Conservation (phyloP, 2,329 filamentous ascomycete genomes). For the Nakataea oryzae region DNA sequence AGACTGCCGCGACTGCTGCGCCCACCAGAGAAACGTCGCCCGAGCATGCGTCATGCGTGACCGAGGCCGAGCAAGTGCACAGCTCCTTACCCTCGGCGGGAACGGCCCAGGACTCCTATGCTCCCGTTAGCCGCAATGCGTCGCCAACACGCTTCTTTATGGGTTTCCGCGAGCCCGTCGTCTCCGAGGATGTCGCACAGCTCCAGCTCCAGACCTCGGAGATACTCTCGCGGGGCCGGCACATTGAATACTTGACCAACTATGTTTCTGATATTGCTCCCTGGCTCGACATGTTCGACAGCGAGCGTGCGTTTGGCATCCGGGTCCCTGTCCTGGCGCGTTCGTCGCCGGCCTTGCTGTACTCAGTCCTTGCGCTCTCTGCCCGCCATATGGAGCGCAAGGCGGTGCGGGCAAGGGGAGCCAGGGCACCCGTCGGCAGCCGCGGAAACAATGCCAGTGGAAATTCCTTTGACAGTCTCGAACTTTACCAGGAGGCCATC, state of each 20-base stretch:
- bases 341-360: constrained; percentile 32
- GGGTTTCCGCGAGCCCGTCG: background rate
- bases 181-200: constrained; percentile 4
- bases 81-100: background rate
- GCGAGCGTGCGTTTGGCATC: constrained; percentile 38
- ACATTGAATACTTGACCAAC: constrained; percentile 27
- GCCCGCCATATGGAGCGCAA: constrained; percentile 43
- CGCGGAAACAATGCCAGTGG: background rate
- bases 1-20: constrained; percentile 29
- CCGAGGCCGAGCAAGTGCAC: background rate
- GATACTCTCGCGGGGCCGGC: constrained; percentile 19
- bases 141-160: background rate
- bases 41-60: background rate
- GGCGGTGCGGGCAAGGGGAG: constrained; percentile 19
- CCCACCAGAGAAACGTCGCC: constrained; percentile 29
- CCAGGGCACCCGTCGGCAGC: too few relatives aligned
- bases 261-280: constrained; percentile 6
- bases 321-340: constrained; percentile 39
- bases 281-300: constrained; percentile 22
- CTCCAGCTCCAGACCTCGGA: constrained; percentile 10
- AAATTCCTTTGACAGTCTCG: constrained; percentile 38
- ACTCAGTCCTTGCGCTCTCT: constrained; percentile 42
- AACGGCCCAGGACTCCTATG: background rate
- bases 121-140: constrained; percentile 7
- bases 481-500: constrained; percentile 45